A percentile compares a stretch with the other conserved stretches of the same genome.
Conservation (phyloP, 1,139 yeast genomes). For the Magnusiomyces sp. region DNA sequence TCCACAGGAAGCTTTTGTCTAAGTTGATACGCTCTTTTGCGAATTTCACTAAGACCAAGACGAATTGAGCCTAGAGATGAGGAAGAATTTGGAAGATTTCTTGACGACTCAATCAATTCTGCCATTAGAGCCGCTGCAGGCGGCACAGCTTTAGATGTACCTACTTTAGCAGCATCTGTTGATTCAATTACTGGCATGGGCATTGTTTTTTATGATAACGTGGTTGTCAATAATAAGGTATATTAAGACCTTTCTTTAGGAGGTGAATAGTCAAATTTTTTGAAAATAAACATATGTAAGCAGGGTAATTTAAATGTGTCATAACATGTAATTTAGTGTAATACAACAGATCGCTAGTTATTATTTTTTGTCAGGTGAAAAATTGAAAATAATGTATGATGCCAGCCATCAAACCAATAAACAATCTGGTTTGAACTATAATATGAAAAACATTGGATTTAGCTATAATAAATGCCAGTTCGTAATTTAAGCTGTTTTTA, state of each 20-base stretch:
- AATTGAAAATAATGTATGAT: too few relatives aligned
- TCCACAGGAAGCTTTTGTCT: slow-evolving; percentile 40
- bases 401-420: too few relatives aligned
- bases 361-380: too few relatives aligned
- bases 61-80: slow-evolving; percentile 65
- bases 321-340: background rate
- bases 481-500: too few relatives aligned
- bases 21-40: slow-evolving; percentile 56
- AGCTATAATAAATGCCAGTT: too few relatives aligned
- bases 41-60: slow-evolving; percentile 68
- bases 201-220: background rate
- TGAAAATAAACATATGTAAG: background rate
- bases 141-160: slow-evolving; percentile 22
- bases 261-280: background rate
- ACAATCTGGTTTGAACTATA: too few relatives aligned
- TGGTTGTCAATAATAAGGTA: too few relatives aligned
- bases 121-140: slow-evolving; percentile 37
- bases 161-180: slow-evolving; percentile 1
- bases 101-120: slow-evolving; percentile 64
- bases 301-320: background rate
- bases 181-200: slow-evolving; percentile 8
- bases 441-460: too few relatives aligned
- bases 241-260: background rate
- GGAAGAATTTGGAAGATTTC: slow-evolving; percentile 56
- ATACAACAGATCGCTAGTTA: too few relatives aligned